Conservation (phyloP, 139 green algal species). For the Chlorella ohadii region DNA sequence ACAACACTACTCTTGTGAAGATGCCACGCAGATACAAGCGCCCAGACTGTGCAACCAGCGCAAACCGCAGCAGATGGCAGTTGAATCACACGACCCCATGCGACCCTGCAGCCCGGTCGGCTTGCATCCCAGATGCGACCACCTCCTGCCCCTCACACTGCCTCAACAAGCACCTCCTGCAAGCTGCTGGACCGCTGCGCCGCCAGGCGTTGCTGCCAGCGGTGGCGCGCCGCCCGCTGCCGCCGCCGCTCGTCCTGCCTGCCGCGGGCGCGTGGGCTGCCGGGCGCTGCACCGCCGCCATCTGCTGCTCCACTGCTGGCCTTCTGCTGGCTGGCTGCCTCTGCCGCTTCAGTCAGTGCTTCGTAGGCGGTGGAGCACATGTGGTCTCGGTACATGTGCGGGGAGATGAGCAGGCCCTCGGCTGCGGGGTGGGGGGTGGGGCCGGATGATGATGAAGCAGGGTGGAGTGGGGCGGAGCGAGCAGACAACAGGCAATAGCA, state of each 20-base stretch:
- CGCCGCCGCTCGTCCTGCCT: background rate
- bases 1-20: too few species aligned
- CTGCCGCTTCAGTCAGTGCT: conserved; percentile 6
- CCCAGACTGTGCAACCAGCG: too few species aligned
- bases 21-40: too few species aligned
- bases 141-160: background rate
- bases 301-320: background rate
- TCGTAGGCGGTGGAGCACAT: conserved; percentile 16
- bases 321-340: background rate
- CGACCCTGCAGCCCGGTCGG: too few species aligned
- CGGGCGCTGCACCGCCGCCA: background rate
- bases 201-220: background rate
- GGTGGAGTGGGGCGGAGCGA: background rate
- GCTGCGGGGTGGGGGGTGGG: background rate
- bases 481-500: too few species aligned
- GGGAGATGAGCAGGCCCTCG: conserved; percentile 46
- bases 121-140: too few species aligned
- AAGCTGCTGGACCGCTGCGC: conserved; percentile 17
- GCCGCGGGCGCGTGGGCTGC: background rate
- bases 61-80: too few species aligned
- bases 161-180: conserved; percentile 21
- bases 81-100: too few species aligned
- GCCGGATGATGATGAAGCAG: too few species aligned
- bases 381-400: conserved; percentile 37
- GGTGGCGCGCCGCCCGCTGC: background rate